A percentile compares a stretch with the other conserved stretches of the same genome.
Evolutionary conservation across 345 rosid genomes (phyloP).

Genomic region (Sisymbrium irio): DNA sequence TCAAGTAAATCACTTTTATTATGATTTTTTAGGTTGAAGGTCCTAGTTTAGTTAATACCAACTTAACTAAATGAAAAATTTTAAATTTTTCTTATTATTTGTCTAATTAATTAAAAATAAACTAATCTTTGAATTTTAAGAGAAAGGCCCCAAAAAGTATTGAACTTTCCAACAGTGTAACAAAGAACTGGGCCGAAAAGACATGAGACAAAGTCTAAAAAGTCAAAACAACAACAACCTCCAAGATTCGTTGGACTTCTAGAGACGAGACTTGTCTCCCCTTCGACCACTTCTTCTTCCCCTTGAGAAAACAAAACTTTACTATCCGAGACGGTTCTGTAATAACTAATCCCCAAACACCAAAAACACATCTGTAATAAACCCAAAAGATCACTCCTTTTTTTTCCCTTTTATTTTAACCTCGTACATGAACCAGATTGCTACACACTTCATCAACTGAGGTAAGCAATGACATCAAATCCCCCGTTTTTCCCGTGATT

Average conservation of each 20-base stretch:
- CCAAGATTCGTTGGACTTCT: not conserved
- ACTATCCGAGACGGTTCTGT: not conserved
- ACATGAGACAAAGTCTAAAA: not conserved
- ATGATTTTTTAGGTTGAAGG: too few species aligned
- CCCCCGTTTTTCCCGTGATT: slow-evolving; percentile 5
- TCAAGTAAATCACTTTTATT: too few species aligned
- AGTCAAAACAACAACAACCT: not conserved
- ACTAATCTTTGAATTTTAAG: not conserved
- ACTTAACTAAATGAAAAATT: too few species aligned
- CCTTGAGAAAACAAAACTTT: not conserved
- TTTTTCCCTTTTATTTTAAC: not conserved
- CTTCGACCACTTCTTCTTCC: not conserved
- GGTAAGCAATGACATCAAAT: slow-evolving; percentile 29
- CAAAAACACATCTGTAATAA: not conserved
- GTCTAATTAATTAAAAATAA: too few species aligned
- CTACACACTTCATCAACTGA: slow-evolving; percentile 9
- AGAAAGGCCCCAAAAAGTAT: not conserved
- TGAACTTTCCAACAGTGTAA: not conserved
- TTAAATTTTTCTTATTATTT: too few species aligned
- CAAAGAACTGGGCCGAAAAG: not conserved
- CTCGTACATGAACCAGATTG: slow-evolving; percentile 12
- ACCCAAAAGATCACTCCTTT: not conserved
- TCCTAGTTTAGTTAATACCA: too few species aligned
- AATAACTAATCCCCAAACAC: not conserved
- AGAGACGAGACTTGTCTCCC: not conserved